A percentile compares a stretch with the other conserved stretches of the same genome.
phyloP scores from a whole-genome alignment of 176 grass and related monocot species.

The Lolium rigidum region DNA sequence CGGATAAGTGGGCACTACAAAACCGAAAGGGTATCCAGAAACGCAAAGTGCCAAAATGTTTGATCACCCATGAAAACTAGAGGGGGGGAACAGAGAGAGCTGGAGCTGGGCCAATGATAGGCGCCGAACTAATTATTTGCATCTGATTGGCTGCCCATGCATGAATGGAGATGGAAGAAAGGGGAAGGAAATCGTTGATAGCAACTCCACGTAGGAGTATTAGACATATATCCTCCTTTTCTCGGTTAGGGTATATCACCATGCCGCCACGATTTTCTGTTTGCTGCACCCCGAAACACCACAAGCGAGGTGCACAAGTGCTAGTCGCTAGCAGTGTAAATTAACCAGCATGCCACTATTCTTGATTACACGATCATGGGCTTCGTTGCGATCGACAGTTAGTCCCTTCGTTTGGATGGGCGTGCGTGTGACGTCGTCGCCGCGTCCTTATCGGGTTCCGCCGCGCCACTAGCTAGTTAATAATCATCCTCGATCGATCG shows the following conservation, averaged over 20 bases:
- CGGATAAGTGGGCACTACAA: constrained; percentile 26
- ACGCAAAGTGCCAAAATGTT: constrained; percentile 1
- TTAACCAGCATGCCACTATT: neutral
- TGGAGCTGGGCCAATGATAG: constrained; percentile 38
- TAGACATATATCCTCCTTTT: neutral
- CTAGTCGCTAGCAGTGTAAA: too few relatives aligned
- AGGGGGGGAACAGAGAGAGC: neutral
- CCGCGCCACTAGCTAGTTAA: neutral
- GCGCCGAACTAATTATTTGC: constrained; percentile 31
- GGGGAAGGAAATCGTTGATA: neutral
- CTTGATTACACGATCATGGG: neutral
- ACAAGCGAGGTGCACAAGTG: too few relatives aligned
- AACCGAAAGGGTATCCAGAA: neutral
- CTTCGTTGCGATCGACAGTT: neutral
- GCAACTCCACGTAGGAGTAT: neutral
- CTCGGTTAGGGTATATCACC: too few relatives aligned
- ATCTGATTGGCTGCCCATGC: too few relatives aligned
- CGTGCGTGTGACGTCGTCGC: neutral
- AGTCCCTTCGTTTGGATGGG: neutral
- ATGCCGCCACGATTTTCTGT: too few relatives aligned
- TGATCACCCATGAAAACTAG: neutral
- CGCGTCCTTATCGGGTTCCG: constrained; percentile 26
- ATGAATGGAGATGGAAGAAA: too few relatives aligned
- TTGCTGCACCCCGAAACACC: too few relatives aligned
- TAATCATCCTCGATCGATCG: neutral